Evolutionary conservation across 805 yeast genomes (phyloP).

Genomic region (Saturnispora mendoncae): DNA sequence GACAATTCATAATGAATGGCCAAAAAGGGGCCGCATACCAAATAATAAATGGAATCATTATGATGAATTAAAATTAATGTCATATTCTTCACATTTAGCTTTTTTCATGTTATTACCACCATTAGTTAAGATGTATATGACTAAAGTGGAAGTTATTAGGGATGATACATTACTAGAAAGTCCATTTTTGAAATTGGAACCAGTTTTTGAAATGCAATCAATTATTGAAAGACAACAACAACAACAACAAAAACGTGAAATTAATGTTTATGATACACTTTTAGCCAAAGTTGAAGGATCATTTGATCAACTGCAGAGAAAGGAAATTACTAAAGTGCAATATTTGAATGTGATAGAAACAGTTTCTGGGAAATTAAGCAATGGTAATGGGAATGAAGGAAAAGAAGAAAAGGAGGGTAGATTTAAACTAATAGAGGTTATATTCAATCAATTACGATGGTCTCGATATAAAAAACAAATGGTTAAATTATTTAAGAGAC

Average conservation of each 20-base stretch:
- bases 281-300: constrained; percentile 2
- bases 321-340: neutral
- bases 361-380: neutral
- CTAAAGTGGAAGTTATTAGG: constrained; percentile 24
- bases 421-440: neutral
- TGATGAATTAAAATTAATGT: constrained; percentile 24
- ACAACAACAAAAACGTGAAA: no score
- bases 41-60: constrained; percentile 19
- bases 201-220: neutral
- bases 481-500: constrained; percentile 1
- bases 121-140: constrained; percentile 21
- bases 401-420: neutral
- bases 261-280: neutral
- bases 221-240: neutral
- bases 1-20: neutral
- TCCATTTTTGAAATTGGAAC: constrained; percentile 5
- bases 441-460: constrained; percentile 7
- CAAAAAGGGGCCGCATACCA: constrained; percentile 11
- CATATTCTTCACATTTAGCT: constrained; percentile 27
- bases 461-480: neutral
- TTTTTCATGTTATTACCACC: constrained; percentile 26
- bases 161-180: constrained; percentile 22
- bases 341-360: neutral
- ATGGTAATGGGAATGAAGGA: neutral
- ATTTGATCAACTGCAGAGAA: neutral